Base-by-base conservation (phyloP, 2,329 filamentous ascomycete genomes). In the Corinectria fuckeliana region DNA sequence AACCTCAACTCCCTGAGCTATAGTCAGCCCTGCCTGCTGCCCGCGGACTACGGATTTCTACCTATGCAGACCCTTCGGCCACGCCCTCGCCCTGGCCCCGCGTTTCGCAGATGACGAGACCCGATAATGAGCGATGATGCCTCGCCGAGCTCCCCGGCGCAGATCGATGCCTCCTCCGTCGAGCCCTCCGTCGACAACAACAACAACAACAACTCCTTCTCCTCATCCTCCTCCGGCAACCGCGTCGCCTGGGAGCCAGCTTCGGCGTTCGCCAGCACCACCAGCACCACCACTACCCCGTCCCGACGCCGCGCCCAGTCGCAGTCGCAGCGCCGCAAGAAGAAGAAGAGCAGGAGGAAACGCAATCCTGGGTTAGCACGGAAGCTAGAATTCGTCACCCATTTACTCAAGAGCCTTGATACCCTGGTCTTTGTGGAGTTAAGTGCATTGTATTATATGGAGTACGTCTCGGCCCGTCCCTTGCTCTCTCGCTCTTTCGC, bases 371-470 rank as follows among this genome's bases (percentile, higher is more conserved):
- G 82, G 64, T 74, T 85, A 68, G 74, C 76, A 57, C 87, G 83
- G 74, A 88, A 88, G 78, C 77, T 86, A 56, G 76, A 85, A 63
- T 87, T 89, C 70, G 75, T 88, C 66, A 84, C 80, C 38, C 82
- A 87, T 65, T 78, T 90, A 60, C 82, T 88, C 66, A 79, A 80
- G 68, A 85, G 81, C 61, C 77, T 90, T 58, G 88, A 91, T 76
- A 82, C 84, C 68, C 70, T 89, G 44, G 82, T 89, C 48, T 88
- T 87, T 72, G 84, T 83, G 38, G 86, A 90, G 77, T 77, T 90
- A 56, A 88, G 85, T 69, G 81, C 83, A 41, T 68, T 90, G 66
- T 91, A 91, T 72, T 90, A 90, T 72, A 86, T 90, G 83, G 88
- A 91, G 88, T 90, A 79, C 56, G 83, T 72, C n/a, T 39, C 39